phyloP scores from a whole-genome alignment of 2,329 filamentous ascomycete species.

The Colletotrichum graminicola region DNA sequence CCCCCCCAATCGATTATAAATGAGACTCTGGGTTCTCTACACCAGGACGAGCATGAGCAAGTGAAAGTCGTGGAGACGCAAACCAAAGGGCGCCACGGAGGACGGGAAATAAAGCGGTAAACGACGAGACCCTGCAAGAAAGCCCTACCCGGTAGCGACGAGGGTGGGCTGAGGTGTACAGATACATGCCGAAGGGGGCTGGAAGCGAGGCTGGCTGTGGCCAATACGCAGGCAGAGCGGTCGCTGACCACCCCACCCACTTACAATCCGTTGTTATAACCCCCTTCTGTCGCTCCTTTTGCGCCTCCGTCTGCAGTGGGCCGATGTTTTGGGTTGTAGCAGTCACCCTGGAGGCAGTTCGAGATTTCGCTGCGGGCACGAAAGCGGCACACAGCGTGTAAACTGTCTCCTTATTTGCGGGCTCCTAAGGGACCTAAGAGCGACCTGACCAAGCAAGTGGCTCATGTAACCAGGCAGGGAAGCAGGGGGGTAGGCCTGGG shows the following conservation, averaged over 20 bases:
- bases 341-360: conserved; percentile 12
- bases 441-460: conserved; percentile 33
- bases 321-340: not conserved
- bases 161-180: conserved; percentile 16
- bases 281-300: conserved; percentile 2
- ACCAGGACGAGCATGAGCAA: not conserved
- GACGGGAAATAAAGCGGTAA: conserved; percentile 31
- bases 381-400: conserved; percentile 11
- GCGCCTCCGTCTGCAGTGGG: conserved; percentile 6
- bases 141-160: conserved; percentile 15
- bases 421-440: not conserved
- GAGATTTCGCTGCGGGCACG: conserved; percentile 2
- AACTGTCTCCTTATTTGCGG: not conserved
- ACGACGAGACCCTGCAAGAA: conserved; percentile 19
- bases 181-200: conserved; percentile 29
- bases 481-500: conserved; percentile 33
- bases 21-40: not conserved
- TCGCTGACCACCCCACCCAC: conserved; percentile 28
- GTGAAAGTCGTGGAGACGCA: not conserved
- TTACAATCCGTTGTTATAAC: conserved; percentile 9
- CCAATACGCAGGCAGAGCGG: conserved; percentile 12
- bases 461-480: conserved; percentile 28
- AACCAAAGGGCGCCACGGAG: conserved; percentile 1
- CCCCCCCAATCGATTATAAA: conserved; percentile 8
- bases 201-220: conserved; percentile 19